phyloP scores from a whole-genome alignment of 1,284 basidiomycete genomes.

The Papiliotrema nemorosa region DNA sequence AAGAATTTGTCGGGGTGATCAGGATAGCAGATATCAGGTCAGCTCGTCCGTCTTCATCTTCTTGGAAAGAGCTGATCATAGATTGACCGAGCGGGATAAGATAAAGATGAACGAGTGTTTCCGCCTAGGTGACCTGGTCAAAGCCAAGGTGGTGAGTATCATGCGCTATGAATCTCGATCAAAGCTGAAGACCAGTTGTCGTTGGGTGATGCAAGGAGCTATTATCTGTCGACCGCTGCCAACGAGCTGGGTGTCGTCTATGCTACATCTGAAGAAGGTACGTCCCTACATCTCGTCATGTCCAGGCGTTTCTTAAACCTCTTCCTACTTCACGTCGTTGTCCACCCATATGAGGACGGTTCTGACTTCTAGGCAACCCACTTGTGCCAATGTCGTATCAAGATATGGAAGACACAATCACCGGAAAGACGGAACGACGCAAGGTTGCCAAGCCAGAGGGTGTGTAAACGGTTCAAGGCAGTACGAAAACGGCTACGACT shows the following conservation, averaged over 20 bases:
- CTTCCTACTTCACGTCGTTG: too few relatives aligned
- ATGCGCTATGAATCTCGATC: neutral
- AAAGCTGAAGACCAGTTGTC: slow-evolving; percentile 63
- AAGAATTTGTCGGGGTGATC: slow-evolving; percentile 91
- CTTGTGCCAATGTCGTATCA: slow-evolving; percentile 48
- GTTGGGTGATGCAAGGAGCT: slow-evolving; percentile 85
- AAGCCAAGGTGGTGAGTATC: slow-evolving; percentile 77
- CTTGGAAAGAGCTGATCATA: slow-evolving; percentile 6
- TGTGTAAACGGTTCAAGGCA: slow-evolving; percentile 14
- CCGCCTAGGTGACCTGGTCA: slow-evolving; percentile 91
- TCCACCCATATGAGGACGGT: neutral
- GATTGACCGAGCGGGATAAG: slow-evolving; percentile 83
- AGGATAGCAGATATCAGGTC: slow-evolving; percentile 81
- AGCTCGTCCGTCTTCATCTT: slow-evolving; percentile 7
- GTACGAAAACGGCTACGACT: too few relatives aligned
- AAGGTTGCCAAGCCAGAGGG: slow-evolving; percentile 52
- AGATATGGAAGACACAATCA: slow-evolving; percentile 50
- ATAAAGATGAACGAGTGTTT: slow-evolving; percentile 93
- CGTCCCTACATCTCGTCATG: slow-evolving; percentile 6
- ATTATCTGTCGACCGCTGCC: slow-evolving; percentile 89
- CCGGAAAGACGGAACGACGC: slow-evolving; percentile 43
- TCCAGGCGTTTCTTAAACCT: neutral
- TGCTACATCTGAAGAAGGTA: slow-evolving; percentile 46
- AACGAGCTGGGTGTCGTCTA: slow-evolving; percentile 74
- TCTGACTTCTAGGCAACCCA: slow-evolving; percentile 35